Base-by-base conservation (phyloP, 108 stramenopile genomes). In the Skeletonema grethae region DNA sequence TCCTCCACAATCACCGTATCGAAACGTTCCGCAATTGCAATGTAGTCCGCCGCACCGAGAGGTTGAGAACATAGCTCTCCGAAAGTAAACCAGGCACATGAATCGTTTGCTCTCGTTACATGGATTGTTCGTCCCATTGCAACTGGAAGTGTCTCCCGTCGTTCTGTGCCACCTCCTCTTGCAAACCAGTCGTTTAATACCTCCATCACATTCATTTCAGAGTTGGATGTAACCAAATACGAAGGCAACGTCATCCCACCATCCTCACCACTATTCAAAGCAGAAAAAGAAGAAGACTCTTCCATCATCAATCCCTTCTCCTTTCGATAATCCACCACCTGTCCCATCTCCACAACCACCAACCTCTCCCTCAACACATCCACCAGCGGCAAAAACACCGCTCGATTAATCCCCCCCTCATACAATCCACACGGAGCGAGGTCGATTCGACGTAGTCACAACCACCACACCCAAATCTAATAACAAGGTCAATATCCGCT, bases 371-470 rank as follows among this genome's bases (percentile, higher is more conserved):
- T 25, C 15, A 86, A 61, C 0, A 53, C 41, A 25, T 79, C 73
- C 18, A 90, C 70, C 62, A 90, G 87, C 20, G 89, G 89, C 30
- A 82, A 16, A 60, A 90, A 90, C 12, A 73, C 41, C 15, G 73
- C 35, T 45, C 85, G 68, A 48, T 90, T 87, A 25, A 87, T 76
- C 25, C 89, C 89, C 45, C 82, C 85, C 41, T 82, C 63, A 60
- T 90, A 90, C 24, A 90, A 48, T 9, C 69, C 70, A 6, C 31
- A 29, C 0, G 86, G 86, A 10, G n/a, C n/a, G n/a, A n/a, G 85
- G 76, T 0, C 85, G 80, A 55, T 90, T 90, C 10, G 85, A 86
- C 7, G 89, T 90, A 11, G 86, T 80, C 10, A 87, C 82, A n/a
- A 86, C 48, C 10, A 83, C 67, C 20, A 83, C 55, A 22, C 82